Evolutionary conservation across 805 yeast genomes (phyloP), one percentile per base, ranked within the genome.

Genomic region (Teunomyces aglyptinius): DNA sequence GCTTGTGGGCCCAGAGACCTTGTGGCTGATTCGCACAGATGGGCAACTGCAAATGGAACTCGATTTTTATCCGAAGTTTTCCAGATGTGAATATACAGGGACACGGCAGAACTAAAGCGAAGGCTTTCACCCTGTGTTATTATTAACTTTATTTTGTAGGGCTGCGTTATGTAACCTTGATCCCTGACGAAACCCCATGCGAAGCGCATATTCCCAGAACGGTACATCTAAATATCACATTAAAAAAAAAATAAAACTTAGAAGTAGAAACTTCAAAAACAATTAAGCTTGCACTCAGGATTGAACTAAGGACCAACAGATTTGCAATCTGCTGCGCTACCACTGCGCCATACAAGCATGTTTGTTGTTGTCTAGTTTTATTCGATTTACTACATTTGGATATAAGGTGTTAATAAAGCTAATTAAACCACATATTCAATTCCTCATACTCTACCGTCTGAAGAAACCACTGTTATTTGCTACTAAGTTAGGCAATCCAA

Each of bases 271-370:
- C 12, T 33, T 33, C 66, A 46, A 67, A 73, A 73, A 60, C 50
- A 45, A 51, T 85, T 4, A 52, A 86, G 94, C 89, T 84, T 81
- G 85, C 83, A 78, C 89, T 85, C 95, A 85, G 96, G 82, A 68
- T 88, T 83, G 96, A 88, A 88, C 96, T 85, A 82, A 85, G 90
- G 94, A 88, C 96, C 95, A 86, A 83, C 87, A 86, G 96, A 88
- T 86, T 87, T 88, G 96, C 96, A 88, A 88, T 88, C 96, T 85
- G 89, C 90, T 86, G 94, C 95, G 91, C 92, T 87, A 86, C 95
- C 94, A 83, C 94, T 87, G 91, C 90, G 94, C 95, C 90, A 87
- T 77, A 78, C 83, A 75, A 78, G 83, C 85, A 55, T 24, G 28
- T 46, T 39, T 26, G 34, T 31, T 18, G 26, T n/a, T 7, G 8